These are phyloP conservation scores for Clarireedia monteithiana DNA, from an alignment of 2,329 filamentous ascomycete genomes.

Conservation along the genomic window DNA sequence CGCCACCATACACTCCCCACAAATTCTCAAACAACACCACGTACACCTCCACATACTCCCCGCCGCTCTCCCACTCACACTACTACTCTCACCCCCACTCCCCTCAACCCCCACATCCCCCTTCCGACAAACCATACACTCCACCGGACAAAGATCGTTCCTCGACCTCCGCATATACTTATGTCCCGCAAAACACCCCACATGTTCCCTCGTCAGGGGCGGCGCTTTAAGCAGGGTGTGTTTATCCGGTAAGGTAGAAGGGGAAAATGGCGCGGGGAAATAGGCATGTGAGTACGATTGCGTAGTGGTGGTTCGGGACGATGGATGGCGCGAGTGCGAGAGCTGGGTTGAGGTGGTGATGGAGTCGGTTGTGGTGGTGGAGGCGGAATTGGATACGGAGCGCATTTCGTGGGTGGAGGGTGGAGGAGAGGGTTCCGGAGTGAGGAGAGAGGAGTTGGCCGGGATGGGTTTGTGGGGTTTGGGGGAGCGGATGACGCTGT, in stretches of 20 bases:
- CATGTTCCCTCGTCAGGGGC: slow-evolving; percentile 19
- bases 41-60: slow-evolving; percentile 21
- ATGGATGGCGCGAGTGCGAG: not conserved
- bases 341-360: not conserved
- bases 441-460: slow-evolving; percentile 13
- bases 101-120: slow-evolving; percentile 21
- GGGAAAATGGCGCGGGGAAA: slow-evolving; percentile 10
- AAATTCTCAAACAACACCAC: slow-evolving; percentile 29
- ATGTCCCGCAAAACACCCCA: slow-evolving; percentile 27
- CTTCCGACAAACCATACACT: slow-evolving; percentile 27
- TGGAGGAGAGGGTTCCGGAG: not conserved
- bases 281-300: not conserved
- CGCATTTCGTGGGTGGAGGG: too few relatives aligned
- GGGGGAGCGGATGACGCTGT: slow-evolving; percentile 17
- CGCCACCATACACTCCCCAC: slow-evolving; percentile 25
- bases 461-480: slow-evolving; percentile 21
- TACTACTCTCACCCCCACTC: too few relatives aligned
- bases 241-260: slow-evolving; percentile 7
- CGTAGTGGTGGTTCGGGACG: slow-evolving; percentile 4
- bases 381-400: slow-evolving; percentile 8
- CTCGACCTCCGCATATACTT: slow-evolving; percentile 24
- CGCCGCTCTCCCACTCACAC: too few relatives aligned
- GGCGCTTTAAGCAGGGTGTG: slow-evolving; percentile 19
- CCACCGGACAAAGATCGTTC: slow-evolving; percentile 26
- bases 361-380: slow-evolving; percentile 3